These are phyloP conservation scores for Rhypophila decipiens DNA, from an alignment of 495 filamentous ascomycete species.

Conservation along the genomic window DNA sequence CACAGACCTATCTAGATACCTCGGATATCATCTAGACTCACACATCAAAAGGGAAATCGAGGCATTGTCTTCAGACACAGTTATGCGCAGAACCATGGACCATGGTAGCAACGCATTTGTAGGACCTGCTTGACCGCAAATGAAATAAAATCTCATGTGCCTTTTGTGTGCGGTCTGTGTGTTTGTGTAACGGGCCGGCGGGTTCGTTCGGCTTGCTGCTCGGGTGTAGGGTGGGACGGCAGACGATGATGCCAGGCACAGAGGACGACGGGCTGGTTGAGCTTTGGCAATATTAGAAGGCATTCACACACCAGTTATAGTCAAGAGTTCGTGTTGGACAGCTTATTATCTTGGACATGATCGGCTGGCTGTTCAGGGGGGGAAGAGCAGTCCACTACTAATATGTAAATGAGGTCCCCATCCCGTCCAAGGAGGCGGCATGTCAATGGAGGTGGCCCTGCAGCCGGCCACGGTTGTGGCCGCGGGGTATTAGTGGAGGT, in stretches of 20 bases:
- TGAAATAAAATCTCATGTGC: neutral
- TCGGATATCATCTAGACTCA: neutral
- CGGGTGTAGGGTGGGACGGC: slow-evolving; percentile 1
- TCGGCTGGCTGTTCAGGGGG: neutral
- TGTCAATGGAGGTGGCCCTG: neutral
- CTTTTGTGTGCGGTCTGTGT: neutral
- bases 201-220: neutral
- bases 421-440: neutral
- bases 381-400: no score
- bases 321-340: neutral
- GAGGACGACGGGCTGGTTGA: slow-evolving; percentile 1
- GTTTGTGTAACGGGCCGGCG: neutral
- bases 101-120: no score
- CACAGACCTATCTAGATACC: neutral
- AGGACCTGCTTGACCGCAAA: no score
- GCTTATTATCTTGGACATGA: neutral
- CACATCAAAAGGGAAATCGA: no score
- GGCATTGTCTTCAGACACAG: no score
- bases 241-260: slow-evolving; percentile 8
- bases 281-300: neutral
- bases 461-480: neutral
- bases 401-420: no score
- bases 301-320: neutral
- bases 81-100: no score
- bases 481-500: slow-evolving; percentile 3